phyloP scores from a whole-genome alignment of 352 stramenopile species.

The Globisporangium okanoganense region DNA sequence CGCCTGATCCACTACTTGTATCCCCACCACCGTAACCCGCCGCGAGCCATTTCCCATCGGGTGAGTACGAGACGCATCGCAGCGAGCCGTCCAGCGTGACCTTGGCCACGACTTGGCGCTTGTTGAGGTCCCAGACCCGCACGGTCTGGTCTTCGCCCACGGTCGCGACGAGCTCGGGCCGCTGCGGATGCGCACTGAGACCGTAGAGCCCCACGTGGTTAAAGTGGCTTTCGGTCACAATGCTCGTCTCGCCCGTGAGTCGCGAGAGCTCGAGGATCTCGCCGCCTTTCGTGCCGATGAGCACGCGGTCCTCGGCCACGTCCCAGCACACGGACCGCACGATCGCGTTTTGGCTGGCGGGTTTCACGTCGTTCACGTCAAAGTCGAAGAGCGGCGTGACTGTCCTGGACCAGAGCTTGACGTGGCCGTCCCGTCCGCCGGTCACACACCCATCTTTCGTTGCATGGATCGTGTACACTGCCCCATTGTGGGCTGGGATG shows the following conservation, averaged over 20 bases:
- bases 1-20: not conserved
- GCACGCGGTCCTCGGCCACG: constrained; percentile 55
- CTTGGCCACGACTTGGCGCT: constrained; percentile 52
- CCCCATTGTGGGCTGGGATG: constrained; percentile 62
- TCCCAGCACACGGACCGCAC: constrained; percentile 71
- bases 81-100: constrained; percentile 52
- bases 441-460: constrained; percentile 51
- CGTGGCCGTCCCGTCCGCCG: constrained; percentile 56
- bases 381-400: constrained; percentile 58
- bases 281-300: constrained; percentile 63
- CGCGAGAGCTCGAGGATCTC: constrained; percentile 68
- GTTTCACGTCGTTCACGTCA: constrained; percentile 47
- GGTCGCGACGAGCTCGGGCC: constrained; percentile 55
- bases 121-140: constrained; percentile 62
- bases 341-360: constrained; percentile 37
- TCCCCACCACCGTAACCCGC: constrained; percentile 49
- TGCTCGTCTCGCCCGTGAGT: constrained; percentile 48
- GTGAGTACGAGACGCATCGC: constrained; percentile 54
- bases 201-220: constrained; percentile 45
- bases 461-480: constrained; percentile 64
- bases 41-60: constrained; percentile 62
- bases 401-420: constrained; percentile 63
- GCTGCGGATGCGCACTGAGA: constrained; percentile 40
- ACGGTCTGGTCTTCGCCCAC: constrained; percentile 65
- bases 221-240: constrained; percentile 69